A percentile compares a stretch with the other conserved stretches of the same genome.
Evolutionary conservation across 768 basidiomycete species (phyloP).

Genomic region (Mrakia frigida): DNA sequence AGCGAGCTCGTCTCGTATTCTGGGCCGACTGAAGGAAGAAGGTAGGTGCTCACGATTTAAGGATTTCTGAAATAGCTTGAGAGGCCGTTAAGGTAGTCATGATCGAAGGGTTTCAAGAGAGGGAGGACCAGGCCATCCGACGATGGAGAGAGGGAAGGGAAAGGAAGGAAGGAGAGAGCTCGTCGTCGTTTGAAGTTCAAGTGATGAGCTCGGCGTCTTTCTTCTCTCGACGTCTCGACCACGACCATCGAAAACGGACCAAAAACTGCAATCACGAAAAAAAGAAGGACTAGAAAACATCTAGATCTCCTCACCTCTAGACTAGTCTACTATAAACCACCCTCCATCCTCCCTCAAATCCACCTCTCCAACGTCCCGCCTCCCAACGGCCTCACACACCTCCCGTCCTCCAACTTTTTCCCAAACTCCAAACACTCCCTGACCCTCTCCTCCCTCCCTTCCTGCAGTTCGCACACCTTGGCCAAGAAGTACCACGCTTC

Average conservation of each 20-base stretch:
- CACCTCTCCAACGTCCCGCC: constrained; percentile 11
- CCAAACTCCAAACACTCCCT: constrained; percentile 69
- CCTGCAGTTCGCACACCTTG: constrained; percentile 70
- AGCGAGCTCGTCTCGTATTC: neutral
- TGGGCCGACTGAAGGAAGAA: neutral
- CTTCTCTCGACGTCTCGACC: too few relatives aligned
- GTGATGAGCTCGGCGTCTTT: neutral
- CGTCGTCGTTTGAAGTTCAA: neutral
- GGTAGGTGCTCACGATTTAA: constrained; percentile 19
- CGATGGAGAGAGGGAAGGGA: neutral
- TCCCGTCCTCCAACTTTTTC: constrained; percentile 49
- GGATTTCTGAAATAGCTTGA: constrained; percentile 25
- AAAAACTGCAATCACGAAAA: too few relatives aligned
- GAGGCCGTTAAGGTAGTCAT: constrained; percentile 26
- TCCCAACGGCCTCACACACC: constrained; percentile 41
- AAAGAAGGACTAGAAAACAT: too few relatives aligned
- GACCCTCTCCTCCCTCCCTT: constrained; percentile 59
- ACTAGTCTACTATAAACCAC: neutral
- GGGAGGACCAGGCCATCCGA: neutral
- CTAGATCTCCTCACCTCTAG: neutral
- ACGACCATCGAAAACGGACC: too few relatives aligned
- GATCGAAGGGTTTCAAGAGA: neutral
- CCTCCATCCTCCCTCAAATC: neutral
- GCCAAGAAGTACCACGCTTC: constrained; percentile 94
- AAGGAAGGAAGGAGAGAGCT: neutral